phyloP scores from a whole-genome alignment of 2,329 filamentous ascomycete species.

The Bipolaris victoriae region DNA sequence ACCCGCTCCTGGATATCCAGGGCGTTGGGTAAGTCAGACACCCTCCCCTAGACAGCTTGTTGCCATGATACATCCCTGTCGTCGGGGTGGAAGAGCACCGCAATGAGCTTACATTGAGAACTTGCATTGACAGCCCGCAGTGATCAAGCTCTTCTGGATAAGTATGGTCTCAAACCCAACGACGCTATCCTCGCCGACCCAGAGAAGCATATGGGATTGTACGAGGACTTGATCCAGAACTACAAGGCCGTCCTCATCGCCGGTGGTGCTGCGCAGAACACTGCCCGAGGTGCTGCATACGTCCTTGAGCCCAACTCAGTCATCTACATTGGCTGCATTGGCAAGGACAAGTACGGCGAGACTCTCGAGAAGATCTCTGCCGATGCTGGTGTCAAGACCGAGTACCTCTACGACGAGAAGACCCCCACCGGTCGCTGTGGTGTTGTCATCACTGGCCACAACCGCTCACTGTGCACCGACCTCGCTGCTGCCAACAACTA shows the following conservation, averaged over 20 bases:
- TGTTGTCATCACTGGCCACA: slow-evolving; percentile 94
- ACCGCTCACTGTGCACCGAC: slow-evolving; percentile 93
- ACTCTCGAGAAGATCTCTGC: slow-evolving; percentile 85
- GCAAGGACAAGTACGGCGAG: slow-evolving; percentile 93
- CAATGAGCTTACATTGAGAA: slow-evolving; percentile 13
- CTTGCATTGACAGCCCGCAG: slow-evolving; percentile 55
- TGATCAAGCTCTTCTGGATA: slow-evolving; percentile 81
- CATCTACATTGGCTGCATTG: slow-evolving; percentile 91
- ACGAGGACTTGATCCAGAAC: slow-evolving; percentile 92
- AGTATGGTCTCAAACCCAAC: slow-evolving; percentile 94
- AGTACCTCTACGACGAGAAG: slow-evolving; percentile 89
- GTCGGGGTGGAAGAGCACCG: slow-evolving; percentile 15
- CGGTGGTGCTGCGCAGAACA: slow-evolving; percentile 96
- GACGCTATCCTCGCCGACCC: slow-evolving; percentile 92
- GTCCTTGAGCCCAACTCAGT: slow-evolving; percentile 88
- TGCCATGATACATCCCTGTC: not conserved
- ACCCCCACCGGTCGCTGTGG: slow-evolving; percentile 91
- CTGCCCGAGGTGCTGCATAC: slow-evolving; percentile 93
- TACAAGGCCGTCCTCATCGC: slow-evolving; percentile 93
- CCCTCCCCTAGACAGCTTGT: not conserved
- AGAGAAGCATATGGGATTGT: slow-evolving; percentile 85
- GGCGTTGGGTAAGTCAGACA: slow-evolving; percentile 65
- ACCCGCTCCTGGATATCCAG: slow-evolving; percentile 97
- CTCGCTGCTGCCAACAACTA: slow-evolving; percentile 97
- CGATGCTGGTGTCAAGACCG: slow-evolving; percentile 86